These are phyloP conservation scores for Aspergillus melleus DNA, from an alignment of 2,329 filamentous ascomycete genomes.

Conservation along the genomic window DNA sequence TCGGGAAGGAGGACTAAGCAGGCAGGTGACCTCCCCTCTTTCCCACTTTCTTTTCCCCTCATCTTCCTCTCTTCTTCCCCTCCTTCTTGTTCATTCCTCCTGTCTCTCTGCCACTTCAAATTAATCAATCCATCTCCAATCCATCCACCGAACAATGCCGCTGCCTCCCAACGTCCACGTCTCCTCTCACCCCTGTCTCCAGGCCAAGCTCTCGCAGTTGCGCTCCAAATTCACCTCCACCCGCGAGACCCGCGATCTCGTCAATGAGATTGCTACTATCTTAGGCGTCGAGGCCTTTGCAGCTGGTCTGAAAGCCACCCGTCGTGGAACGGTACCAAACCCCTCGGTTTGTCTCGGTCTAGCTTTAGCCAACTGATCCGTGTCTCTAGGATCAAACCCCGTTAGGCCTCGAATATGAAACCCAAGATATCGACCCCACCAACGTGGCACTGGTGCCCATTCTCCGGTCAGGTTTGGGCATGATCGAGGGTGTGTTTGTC, in stretches of 20 bases:
- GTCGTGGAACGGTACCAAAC: conserved; percentile 64
- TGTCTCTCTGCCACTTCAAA: not conserved
- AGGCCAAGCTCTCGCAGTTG: conserved; percentile 86
- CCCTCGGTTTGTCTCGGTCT: not conserved
- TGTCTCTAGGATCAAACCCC: conserved; percentile 68
- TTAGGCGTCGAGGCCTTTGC: conserved; percentile 79
- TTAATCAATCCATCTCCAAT: not conserved
- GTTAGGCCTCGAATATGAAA: conserved; percentile 73
- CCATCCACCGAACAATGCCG: conserved; percentile 21
- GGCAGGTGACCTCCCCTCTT: conserved; percentile 1
- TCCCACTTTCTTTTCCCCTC: conserved; percentile 6
- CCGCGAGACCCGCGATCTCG: conserved; percentile 74
- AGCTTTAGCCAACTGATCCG: conserved; percentile 2
- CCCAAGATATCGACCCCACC: conserved; percentile 61
- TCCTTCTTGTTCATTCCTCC: not conserved
- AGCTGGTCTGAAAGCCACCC: conserved; percentile 56
- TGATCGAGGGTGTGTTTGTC: conserved; percentile 70
- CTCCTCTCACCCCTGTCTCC: conserved; percentile 81
- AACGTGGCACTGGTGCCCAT: conserved; percentile 84
- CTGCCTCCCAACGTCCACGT: conserved; percentile 66
- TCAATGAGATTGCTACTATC: conserved; percentile 84
- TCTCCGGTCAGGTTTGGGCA: conserved; percentile 84
- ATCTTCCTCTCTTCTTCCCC: conserved; percentile 7
- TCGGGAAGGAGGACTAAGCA: not conserved
- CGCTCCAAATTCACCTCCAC: conserved; percentile 70